Evolutionary conservation across 345 rosid species (phyloP).

Genomic region (Heritiera littoralis): DNA sequence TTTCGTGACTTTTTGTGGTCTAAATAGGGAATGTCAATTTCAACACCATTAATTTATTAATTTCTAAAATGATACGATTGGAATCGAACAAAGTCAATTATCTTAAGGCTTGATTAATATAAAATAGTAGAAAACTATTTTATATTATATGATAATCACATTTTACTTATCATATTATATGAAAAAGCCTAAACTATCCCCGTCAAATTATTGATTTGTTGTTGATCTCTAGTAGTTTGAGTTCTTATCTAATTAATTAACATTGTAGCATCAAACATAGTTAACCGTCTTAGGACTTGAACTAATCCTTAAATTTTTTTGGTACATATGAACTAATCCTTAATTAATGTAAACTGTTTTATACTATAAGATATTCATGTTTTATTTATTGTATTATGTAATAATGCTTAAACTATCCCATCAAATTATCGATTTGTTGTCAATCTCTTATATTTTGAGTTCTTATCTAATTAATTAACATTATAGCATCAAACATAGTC

Average conservation of each 20-base stretch:
- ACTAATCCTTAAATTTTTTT: too few species aligned
- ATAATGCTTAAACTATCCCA: background rate
- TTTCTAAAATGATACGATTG: constrained; percentile 9
- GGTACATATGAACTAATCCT: background rate
- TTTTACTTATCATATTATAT: background rate
- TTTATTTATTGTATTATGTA: too few species aligned
- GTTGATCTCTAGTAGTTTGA: background rate
- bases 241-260: background rate
- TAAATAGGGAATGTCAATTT: background rate
- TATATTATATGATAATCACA: background rate
- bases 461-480: background rate
- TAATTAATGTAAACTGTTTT: background rate
- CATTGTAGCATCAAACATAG: background rate
- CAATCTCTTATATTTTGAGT: background rate
- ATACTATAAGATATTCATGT: too few species aligned
- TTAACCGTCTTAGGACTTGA: constrained; percentile 1
- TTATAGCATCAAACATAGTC: background rate
- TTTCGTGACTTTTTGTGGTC: background rate
- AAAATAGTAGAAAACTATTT: background rate
- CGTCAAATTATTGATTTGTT: constrained; percentile 14
- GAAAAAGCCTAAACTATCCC: background rate
- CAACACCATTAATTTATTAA: background rate
- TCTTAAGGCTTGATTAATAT: background rate
- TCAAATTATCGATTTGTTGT: constrained; percentile 15
- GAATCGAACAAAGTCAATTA: constrained; percentile 13